A percentile compares a stretch with the other conserved stretches of the same genome.
Evolutionary conservation across 2,329 filamentous ascomycete species (phyloP).

Genomic region (Epichloe gansuensis): DNA sequence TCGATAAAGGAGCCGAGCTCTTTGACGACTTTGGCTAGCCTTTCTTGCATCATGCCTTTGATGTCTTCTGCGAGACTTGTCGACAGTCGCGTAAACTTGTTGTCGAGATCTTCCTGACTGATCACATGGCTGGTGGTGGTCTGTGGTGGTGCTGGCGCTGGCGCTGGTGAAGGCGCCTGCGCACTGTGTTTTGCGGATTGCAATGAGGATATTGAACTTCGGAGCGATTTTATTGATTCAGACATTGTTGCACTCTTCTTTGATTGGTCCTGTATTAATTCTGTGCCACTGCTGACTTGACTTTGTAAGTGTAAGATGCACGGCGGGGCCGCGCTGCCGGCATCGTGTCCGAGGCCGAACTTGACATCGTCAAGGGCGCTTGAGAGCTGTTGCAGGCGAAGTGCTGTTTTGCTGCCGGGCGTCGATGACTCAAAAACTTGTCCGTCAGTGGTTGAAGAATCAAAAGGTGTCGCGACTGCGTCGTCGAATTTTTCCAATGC

Average conservation of each 20-base stretch:
- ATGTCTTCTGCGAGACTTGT: neutral
- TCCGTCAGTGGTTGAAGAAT: neutral
- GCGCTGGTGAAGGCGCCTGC: neutral
- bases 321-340: neutral
- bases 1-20: slow-evolving; percentile 12
- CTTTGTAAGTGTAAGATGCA: neutral
- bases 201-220: neutral
- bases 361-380: neutral
- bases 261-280: neutral
- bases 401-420: neutral
- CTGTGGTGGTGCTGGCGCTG: neutral
- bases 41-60: slow-evolving; percentile 2
- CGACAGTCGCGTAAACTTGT: slow-evolving; percentile 1
- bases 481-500: slow-evolving; percentile 5
- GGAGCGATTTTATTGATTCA: neutral
- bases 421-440: neutral
- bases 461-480: neutral
- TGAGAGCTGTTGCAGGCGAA: neutral
- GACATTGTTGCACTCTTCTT: neutral
- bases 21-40: slow-evolving; percentile 1
- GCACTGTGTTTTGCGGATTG: neutral
- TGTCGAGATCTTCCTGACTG: neutral
- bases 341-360: neutral
- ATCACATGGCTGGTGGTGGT: neutral
- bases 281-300: neutral